Evolutionary conservation across 78 protist species (phyloP), one percentile per base, ranked within the genome.

Genomic region (Cyanophora paradoxa): DNA sequence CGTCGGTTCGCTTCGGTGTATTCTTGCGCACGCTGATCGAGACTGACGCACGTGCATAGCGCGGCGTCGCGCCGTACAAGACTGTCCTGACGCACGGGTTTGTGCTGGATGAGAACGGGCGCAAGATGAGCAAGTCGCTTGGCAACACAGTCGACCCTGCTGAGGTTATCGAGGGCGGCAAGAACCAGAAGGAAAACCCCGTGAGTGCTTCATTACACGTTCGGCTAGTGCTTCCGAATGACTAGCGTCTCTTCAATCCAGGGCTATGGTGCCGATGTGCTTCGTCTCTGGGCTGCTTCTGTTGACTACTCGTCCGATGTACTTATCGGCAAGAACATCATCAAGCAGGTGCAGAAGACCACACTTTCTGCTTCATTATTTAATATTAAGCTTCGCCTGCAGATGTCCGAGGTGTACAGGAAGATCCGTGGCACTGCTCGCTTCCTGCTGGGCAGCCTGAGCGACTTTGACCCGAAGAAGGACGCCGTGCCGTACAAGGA

Each of bases 91-190:
- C 93, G 1, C 96, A 92, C 64, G 96, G 96, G 30, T 87, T 83
- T 48, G 81, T 73, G 8, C 83, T 90, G 26, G 93, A 88, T 57
- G 89, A 82, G 67, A 31, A 67, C 33, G 82, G 76, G 17, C 50
- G n/a, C 34, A 90, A 92, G 73, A 93, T 92, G 94, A 77, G 89
- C n/a, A 93, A 93, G 75, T 85, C 92, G 33, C 72, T 92, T 7
- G 97, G 77, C 2, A 93, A 93, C 57, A 86, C 82, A n/a, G 42
- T 93, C 1, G 87, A 80, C 20, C 97, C 93, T 3, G n/a, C 30
- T 1, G 24, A 31, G 4, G 74, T 93, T 19, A 68, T 88, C 39
- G 67, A 72, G 30, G 93, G 95, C 40, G 92, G 88, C 54, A 58
- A 40, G 42, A 46, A 75, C 66, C 30, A 33, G 28, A 63, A 61